These are phyloP conservation scores for Fusarium papillatum DNA, from an alignment of 2,329 filamentous ascomycete genomes.

Conservation along the genomic window DNA sequence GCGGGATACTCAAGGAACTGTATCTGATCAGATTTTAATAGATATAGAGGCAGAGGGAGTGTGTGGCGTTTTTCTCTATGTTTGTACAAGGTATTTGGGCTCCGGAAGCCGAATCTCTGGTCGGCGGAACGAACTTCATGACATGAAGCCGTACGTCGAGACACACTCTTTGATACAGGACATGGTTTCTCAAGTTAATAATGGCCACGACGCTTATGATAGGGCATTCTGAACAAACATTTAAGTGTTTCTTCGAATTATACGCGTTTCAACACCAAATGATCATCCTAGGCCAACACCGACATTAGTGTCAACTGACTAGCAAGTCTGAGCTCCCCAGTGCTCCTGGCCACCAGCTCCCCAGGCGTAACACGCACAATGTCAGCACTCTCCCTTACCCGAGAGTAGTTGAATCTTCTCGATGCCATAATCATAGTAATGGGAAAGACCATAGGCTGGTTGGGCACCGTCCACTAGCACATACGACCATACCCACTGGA, in stretches of 20 bases:
- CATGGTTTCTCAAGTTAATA: background rate
- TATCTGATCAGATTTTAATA: too few species aligned
- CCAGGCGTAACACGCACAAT: background rate
- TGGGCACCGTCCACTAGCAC: background rate
- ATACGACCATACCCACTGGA: background rate
- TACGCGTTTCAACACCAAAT: background rate
- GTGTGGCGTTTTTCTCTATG: background rate
- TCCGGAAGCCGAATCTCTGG: background rate
- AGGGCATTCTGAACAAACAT: background rate
- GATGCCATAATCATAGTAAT: background rate
- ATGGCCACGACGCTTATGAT: background rate
- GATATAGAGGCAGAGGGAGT: background rate
- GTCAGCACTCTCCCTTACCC: background rate
- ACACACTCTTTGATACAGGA: background rate
- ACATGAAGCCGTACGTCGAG: background rate
- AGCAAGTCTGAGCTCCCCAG: background rate
- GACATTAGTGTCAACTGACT: background rate
- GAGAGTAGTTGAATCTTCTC: background rate
- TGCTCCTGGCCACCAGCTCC: background rate
- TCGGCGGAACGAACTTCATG: background rate
- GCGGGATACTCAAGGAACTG: too few species aligned
- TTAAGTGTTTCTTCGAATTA: background rate
- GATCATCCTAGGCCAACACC: background rate
- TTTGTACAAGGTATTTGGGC: background rate
- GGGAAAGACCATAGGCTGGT: background rate